Base-by-base conservation (phyloP, 805 yeast genomes). In the Saccharomycopsis schoenii region DNA sequence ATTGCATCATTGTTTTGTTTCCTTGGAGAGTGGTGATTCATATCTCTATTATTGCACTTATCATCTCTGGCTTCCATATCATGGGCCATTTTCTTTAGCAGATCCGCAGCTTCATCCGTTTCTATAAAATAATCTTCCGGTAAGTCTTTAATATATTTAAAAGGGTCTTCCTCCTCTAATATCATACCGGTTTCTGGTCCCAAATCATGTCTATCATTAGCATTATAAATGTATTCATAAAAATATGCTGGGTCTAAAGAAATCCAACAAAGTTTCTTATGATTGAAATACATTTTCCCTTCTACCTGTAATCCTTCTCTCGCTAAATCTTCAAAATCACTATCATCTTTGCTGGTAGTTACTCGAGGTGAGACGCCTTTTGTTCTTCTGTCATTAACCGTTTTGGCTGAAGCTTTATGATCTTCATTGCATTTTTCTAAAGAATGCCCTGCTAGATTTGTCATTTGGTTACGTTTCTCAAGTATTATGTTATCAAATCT, bases 1-100 rank as follows among this genome's bases (percentile, higher is more conserved):
- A 42, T 66, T 66, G 59, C 70, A 73, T 63, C 73, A 76, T 36
- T 71, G 65, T 21, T 74, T 72, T 10, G 55, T 57, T 47, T 57
- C 59, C 29, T 37, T 37, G 41, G 15, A 37, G 12, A 37, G 2
- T 37, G 15, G 10, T 37, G 34, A 6, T 29, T 4, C 6, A 4
- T 6, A 6, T 29, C 6, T 29, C 34, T 29, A 6, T 6, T 29
- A 6, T 29, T 29, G 6, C 6, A 6, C 34, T 29, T 29, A 29
- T 29, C 34, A 29, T 29, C 34, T 29, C 34, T 29, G 3, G 6
- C 6, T 29, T 29, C 34, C 34, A 29, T 29, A 29, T 6, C 34
- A 29, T 29, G 34, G 6, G 6, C 34, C 34, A 29, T 29, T 3
- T 29, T 37, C 4, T 12, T 37, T 37, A 2, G 41, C 41, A 4